A percentile compares a stretch with the other conserved stretches of the same genome.
Evolutionary conservation across 129 eudicot genomes (phyloP).

Genomic region (Escallonia herrerae): DNA sequence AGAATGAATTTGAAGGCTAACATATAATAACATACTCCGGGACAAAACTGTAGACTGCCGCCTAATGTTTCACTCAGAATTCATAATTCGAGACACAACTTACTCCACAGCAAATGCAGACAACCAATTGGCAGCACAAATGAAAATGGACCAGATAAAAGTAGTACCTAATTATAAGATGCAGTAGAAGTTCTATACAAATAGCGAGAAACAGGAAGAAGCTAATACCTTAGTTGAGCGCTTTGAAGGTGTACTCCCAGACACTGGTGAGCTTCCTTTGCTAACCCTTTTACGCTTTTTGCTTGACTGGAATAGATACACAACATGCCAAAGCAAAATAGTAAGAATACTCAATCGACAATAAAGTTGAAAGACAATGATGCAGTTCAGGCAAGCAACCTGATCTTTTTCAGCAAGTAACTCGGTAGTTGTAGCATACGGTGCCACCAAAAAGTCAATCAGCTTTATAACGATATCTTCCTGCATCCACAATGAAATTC

Average conservation of each 20-base stretch:
- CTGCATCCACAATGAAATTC: slow-evolving; percentile 31
- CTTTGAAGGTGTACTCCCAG: slow-evolving; percentile 48
- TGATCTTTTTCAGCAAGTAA: slow-evolving; percentile 77
- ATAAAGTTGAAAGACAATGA: neutral
- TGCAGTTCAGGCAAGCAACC: slow-evolving; percentile 31
- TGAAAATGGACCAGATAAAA: too few relatives aligned
- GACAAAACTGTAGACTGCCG: too few relatives aligned
- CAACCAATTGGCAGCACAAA: too few relatives aligned
- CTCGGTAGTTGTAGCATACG: slow-evolving; percentile 79
- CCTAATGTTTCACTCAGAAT: too few relatives aligned
- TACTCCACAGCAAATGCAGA: too few relatives aligned
- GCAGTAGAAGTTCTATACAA: too few relatives aligned
- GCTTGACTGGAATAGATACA: slow-evolving; percentile 32
- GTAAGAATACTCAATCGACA: neutral
- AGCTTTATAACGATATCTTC: slow-evolving; percentile 80
- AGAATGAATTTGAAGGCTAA: too few relatives aligned
- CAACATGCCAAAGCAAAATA: neutral
- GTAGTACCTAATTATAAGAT: too few relatives aligned
- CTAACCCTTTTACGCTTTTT: slow-evolving; percentile 65
- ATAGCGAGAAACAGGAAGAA: neutral
- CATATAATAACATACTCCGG: too few relatives aligned
- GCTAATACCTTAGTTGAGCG: slow-evolving; percentile 70
- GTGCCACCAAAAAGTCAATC: slow-evolving; percentile 75
- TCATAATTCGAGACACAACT: too few relatives aligned
- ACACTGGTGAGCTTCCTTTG: slow-evolving; percentile 44